Percentiles rank a stretch among this genome's conserved stretches.
Evolutionary conservation across 1,139 yeast species (phyloP).

Genomic region (Zygosaccharomyces sapae): DNA sequence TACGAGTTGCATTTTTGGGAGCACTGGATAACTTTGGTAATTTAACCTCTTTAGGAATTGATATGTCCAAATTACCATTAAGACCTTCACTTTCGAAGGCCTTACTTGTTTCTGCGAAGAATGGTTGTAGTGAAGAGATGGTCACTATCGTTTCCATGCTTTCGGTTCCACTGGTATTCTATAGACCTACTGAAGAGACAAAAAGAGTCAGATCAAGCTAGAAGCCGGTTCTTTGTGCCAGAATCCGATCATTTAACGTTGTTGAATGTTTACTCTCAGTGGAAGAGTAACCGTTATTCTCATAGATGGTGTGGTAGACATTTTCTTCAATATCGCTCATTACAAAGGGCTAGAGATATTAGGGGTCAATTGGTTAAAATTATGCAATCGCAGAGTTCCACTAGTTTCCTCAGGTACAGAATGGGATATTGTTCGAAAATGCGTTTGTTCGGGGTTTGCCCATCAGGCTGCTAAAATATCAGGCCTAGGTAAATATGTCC

Average conservation of each 20-base stretch:
- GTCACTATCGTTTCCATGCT: slow-evolving; percentile 83
- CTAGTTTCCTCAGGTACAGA: slow-evolving; percentile 52
- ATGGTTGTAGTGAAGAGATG: slow-evolving; percentile 70
- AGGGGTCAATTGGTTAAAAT: slow-evolving; percentile 60
- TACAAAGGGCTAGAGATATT: slow-evolving; percentile 71
- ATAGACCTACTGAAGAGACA: slow-evolving; percentile 76
- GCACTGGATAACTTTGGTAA: slow-evolving; percentile 74
- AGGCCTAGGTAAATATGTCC: slow-evolving; percentile 66
- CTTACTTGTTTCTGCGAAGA: slow-evolving; percentile 55
- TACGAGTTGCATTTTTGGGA: slow-evolving; percentile 82
- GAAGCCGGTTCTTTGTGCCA: slow-evolving; percentile 74
- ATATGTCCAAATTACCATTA: slow-evolving; percentile 77
- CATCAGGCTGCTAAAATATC: slow-evolving; percentile 77
- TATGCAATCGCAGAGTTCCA: slow-evolving; percentile 46
- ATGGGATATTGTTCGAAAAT: slow-evolving; percentile 64
- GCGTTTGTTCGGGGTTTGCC: slow-evolving; percentile 76
- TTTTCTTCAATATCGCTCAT: slow-evolving; percentile 65
- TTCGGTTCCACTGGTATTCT: slow-evolving; percentile 75
- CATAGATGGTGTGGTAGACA: slow-evolving; percentile 70
- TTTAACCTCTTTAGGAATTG: slow-evolving; percentile 61
- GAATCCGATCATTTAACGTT: slow-evolving; percentile 88
- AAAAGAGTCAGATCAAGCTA: slow-evolving; percentile 68
- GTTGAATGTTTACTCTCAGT: slow-evolving; percentile 76
- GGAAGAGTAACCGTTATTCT: slow-evolving; percentile 52
- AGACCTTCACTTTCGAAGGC: slow-evolving; percentile 80